phyloP scores from a whole-genome alignment of 2,329 filamentous ascomycete genomes.

The Trichoderma koningiopsis region DNA sequence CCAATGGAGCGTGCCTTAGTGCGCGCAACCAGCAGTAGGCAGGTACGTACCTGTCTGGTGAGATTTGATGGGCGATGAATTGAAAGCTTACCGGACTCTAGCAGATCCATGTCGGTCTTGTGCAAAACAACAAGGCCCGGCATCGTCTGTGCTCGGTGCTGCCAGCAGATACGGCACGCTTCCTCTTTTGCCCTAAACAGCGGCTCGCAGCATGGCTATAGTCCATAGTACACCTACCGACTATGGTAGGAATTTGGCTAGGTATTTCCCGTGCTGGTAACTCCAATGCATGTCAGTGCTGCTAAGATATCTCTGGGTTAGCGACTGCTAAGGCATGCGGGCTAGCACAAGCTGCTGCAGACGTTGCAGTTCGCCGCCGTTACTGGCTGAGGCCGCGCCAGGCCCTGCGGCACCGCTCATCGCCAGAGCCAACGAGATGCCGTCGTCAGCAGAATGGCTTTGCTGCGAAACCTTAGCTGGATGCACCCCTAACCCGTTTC shows the following conservation, averaged over 20 bases:
- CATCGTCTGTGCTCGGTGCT: not conserved
- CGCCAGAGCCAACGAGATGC: constrained; percentile 10
- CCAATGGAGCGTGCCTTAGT: not conserved
- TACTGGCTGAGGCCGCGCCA: constrained; percentile 1
- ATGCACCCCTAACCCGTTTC: not conserved
- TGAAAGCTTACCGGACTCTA: not conserved
- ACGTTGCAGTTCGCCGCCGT: not conserved
- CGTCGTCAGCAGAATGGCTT: constrained; percentile 15
- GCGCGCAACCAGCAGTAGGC: not conserved
- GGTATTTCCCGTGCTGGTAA: not conserved
- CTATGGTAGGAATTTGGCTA: not conserved
- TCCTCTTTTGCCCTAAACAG: not conserved
- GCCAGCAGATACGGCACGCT: not conserved
- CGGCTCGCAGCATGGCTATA: not conserved
- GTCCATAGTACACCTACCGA: not conserved
- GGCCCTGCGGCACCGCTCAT: not conserved
- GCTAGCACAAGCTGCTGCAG: constrained; percentile 9
- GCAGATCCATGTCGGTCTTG: not conserved
- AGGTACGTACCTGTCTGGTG: not conserved
- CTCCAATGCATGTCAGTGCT: not conserved
- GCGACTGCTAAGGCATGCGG: not conserved
- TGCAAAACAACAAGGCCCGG: not conserved
- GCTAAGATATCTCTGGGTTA: not conserved
- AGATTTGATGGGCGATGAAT: not conserved
- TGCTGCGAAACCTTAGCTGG: constrained; percentile 7